Conservation (phyloP, 139 green algal species). For the Picochlorum sp. region DNA sequence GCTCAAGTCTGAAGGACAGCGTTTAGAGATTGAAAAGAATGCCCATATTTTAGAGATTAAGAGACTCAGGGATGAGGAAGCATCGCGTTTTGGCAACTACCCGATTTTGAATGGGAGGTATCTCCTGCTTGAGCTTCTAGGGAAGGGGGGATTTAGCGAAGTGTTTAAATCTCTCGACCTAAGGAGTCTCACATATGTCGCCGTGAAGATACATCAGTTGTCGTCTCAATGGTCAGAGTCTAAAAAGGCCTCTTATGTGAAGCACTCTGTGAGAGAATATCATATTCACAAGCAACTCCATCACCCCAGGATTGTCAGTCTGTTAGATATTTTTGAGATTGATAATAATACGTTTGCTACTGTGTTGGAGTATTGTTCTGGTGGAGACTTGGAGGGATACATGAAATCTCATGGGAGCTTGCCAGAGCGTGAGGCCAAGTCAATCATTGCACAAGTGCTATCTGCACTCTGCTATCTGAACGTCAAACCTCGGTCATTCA, state of each 20-base stretch:
- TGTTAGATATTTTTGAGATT: constrained; percentile 90
- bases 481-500: constrained; percentile 46
- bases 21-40: constrained; percentile 63
- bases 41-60: constrained; percentile 65
- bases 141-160: constrained; percentile 89
- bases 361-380: constrained; percentile 81
- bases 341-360: constrained; percentile 85
- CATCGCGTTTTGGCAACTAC: constrained; percentile 50
- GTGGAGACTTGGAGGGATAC: constrained; percentile 74
- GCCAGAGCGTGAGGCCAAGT: constrained; percentile 74
- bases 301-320: constrained; percentile 64
- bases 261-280: constrained; percentile 85
- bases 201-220: constrained; percentile 84
- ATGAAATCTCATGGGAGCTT: constrained; percentile 63
- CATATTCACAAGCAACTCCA: constrained; percentile 74
- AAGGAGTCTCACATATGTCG: constrained; percentile 46
- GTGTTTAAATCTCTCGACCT: constrained; percentile 80
- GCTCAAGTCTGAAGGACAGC: constrained; percentile 53
- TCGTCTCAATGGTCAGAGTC: constrained; percentile 60
- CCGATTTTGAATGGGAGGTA: constrained; percentile 66
- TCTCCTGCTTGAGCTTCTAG: constrained; percentile 75
- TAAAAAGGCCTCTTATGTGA: constrained; percentile 81
- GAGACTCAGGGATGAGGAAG: constrained; percentile 69
- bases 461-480: constrained; percentile 59
- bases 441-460: constrained; percentile 60